Base-by-base conservation (phyloP, 2,329 filamentous ascomycete genomes). In the Trichoderma arundinaceum region DNA sequence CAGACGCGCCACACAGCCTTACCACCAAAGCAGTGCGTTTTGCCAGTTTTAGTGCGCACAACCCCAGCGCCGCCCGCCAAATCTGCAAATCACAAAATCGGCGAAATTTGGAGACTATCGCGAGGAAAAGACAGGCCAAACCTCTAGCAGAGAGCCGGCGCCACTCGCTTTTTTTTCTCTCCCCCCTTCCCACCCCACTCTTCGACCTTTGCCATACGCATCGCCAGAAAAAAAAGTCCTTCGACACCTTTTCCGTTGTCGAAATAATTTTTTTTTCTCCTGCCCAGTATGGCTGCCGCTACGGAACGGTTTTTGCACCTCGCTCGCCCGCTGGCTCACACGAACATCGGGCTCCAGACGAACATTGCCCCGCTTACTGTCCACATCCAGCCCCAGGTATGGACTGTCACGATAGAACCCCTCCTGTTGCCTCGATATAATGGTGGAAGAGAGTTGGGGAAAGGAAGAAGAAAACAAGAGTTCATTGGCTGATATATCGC, bases 301-400 rank as follows among this genome's bases (percentile, higher is more conserved):
- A 85, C 87, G 74, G 91, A 94, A 79, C 90, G 91, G 70, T 98
- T 97, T 84, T 89, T 98, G 75, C 95, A 99, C 80, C 90, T 99
- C 72, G 90, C 94, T 76, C 89, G 95, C 80, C 95, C 95, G 75
- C 85, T 98, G 76, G 93, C 92, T 78, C 92, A 93, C 72, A 89
- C 90, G 69, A 84, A 87, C 67, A 84, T 93, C 74, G 91, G 91
- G 77, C 88, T 91, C 76, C 91, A 92, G 80, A 89, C 90, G 75
- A 93, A 90, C 74, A 94, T 93, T 78, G 90, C 93, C 81, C 95
- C 95, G 80, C 88, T 99, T 79, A 91, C 90, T 79, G 93, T 99
- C 77, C 91, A 92, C 77, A 91, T 99, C 79, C 95, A 97, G 80
- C 94, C 95, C 75, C 94, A 97, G 87, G 92, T 96, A 87, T 76